Base-by-base conservation (phyloP, 805 yeast genomes). In the Debaryomyces tyrocola region DNA sequence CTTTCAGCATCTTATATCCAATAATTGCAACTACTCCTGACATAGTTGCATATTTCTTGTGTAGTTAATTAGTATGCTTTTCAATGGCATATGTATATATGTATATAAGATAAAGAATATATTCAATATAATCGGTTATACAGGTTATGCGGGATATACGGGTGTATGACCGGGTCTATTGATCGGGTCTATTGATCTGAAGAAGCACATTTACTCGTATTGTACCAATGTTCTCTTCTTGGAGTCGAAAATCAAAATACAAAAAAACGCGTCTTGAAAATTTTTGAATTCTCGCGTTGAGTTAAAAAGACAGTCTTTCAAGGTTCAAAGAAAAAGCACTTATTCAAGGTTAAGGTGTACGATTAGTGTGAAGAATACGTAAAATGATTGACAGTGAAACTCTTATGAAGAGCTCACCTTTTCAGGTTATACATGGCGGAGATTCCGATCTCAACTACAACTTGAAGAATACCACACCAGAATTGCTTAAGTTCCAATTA, bases 401-500 rank as follows among this genome's bases (percentile, higher is more conserved):
- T 5, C 66, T 70, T 41, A 56, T 56, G 48, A 69, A 62, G 50
- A 63, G 52, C 50, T 67, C 75, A 15, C 76, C 77, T 15, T 73
- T 68, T 49, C 63, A 60, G 49, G 53, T 56, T 27, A 55, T 65
- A 9, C 65, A 63, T 47, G 53, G 54, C 20, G 62, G 58, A 36
- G 57, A 53, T 43, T 41, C 56, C 20, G 52, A 57, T 29, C 40
- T 55, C 14, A 48, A 55, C 31, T 72, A 66, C 52, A 68, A 66
- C 45, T 57, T 73, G 36, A 45, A 61, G 46, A 70, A 72, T 47
- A 71, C 76, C 6, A 71, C 77, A 1, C 69, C 73, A 1, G 77
- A 73, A 2, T 58, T 73, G 15, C 62, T 73, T 46, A 72, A 71
- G 54, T 73, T 71, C 46, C 75, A 71, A 55, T 63, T 73, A 28